Conservation (phyloP, 23 red algal species). For the Cyanidium caldarium region DNA sequence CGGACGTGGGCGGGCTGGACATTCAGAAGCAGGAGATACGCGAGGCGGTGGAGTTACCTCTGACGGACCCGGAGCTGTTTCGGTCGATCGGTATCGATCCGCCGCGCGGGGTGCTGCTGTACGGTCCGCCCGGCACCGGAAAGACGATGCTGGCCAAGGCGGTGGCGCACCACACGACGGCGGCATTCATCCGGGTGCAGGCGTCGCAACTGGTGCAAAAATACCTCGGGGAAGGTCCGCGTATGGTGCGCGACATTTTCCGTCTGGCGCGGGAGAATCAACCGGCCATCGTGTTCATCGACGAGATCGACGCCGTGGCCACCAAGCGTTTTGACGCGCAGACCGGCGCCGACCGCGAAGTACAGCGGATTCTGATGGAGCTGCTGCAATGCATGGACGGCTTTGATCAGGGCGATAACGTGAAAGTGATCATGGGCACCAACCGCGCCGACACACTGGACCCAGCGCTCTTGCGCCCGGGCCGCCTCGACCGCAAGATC, state of each 20-base stretch:
- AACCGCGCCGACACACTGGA: conserved; percentile 98
- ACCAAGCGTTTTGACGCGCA: conserved; percentile 99
- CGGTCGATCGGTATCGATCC: conserved; percentile 97
- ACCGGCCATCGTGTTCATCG: conserved; percentile 93
- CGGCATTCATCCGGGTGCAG: conserved; percentile 87
- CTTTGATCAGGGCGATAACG: conserved; percentile 89
- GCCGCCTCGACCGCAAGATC: conserved; percentile 93
- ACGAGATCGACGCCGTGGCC: conserved; percentile 99
- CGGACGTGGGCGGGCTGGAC: conserved; percentile 94
- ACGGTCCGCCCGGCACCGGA: conserved; percentile 86
- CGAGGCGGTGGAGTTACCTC: conserved; percentile 94
- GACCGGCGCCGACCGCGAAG: conserved; percentile 96
- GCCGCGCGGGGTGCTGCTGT: conserved; percentile 84
- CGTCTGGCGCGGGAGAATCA: conserved; percentile 85
- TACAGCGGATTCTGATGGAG: conserved; percentile 99
- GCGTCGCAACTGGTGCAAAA: conserved; percentile 98
- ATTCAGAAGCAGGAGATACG: conserved; percentile 99
- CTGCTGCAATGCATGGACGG: conserved; percentile 98
- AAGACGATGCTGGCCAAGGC: conserved; percentile 99
- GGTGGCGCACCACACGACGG: conserved; percentile 94
- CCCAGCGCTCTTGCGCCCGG: conserved; percentile 80
- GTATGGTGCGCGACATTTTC: conserved; percentile 99
- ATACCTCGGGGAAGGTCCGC: conserved; percentile 96
- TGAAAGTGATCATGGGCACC: conserved; percentile 99
- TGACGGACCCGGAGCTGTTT: conserved; percentile 86